Evolutionary conservation across 805 yeast species (phyloP), one percentile per base, ranked within the genome.

Genomic region (Cephaloascus albidus): DNA sequence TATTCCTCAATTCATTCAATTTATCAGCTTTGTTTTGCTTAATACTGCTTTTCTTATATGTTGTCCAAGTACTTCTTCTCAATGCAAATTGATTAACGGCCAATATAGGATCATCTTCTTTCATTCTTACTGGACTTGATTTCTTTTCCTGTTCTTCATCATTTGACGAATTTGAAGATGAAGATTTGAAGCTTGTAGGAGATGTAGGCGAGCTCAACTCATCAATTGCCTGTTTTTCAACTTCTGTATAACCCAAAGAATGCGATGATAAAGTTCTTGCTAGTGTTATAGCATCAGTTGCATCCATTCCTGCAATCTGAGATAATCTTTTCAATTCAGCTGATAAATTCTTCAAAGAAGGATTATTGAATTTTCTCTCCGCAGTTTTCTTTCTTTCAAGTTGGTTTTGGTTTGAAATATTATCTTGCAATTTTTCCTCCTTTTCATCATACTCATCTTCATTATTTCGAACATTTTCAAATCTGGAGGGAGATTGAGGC

Each of bases 221-320:
- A 15, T 60, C 63, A 36, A 66, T 58, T 4, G 68, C 72, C 28
- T 61, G 58, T 44, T 54, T 65, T 50, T 73, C 79, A 3, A 69
- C 65, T 39, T 67, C 71, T 10, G 78, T 71, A 45, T 69, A 68
- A 10, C 84, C 83, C 20, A 82, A 63, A 0, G 86, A 76, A 0
- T 83, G 72, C 36, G 85, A 72, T 2, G 90, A 81, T 37, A 87
- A 66, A 1, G 93, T 78, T 51, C 94, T 66, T 0, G 95, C 96
- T 40, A 86, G 65, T 0, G 94, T 78, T 4, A 82, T 81, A 1
- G 95, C 94, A 61, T 86, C 94, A 32, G 80, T 74, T 3, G 87
- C 79, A 39, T 78, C 81, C 57, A 85, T 61, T 0, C 94, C 93
- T 0, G 90, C 95, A 58, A 78, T 65, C 46, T 79, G 81, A 0